phyloP scores from a whole-genome alignment of 2,329 filamentous ascomycete species.

The Lasiodiplodia hormozganensis region DNA sequence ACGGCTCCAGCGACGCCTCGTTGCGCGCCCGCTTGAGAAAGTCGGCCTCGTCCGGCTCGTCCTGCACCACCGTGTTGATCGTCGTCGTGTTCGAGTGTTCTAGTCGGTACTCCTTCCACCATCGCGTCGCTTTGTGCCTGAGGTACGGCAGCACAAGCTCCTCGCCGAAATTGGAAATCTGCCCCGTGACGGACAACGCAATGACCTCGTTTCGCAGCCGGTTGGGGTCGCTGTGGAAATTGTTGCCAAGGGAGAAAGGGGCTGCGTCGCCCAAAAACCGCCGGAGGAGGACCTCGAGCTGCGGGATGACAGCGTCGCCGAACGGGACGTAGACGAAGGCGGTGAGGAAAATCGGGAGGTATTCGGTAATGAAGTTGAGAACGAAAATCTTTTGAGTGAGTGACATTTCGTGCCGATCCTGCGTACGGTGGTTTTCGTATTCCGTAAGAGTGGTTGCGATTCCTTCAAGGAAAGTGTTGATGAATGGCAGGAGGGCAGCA shows the following conservation, averaged over 20 bases:
- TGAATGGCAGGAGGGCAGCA: conserved; percentile 40
- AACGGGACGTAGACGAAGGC: conserved; percentile 44
- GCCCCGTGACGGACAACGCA: conserved; percentile 42
- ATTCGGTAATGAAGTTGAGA: conserved; percentile 45
- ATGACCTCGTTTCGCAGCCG: conserved; percentile 44
- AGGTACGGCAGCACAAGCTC: conserved; percentile 42
- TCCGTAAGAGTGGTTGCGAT: conserved; percentile 41
- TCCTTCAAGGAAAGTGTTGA: conserved; percentile 38
- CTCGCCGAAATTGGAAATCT: conserved; percentile 40
- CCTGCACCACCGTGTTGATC: conserved; percentile 29
- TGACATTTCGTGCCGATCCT: conserved; percentile 42
- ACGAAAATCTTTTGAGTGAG: conserved; percentile 45
- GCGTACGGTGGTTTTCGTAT: conserved; percentile 44
- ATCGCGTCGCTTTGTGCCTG: conserved; percentile 39
- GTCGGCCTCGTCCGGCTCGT: conserved; percentile 40
- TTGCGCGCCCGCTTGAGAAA: conserved; percentile 41
- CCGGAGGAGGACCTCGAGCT: conserved; percentile 30
- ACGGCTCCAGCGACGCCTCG: conserved; percentile 39
- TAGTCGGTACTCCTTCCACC: conserved; percentile 40
- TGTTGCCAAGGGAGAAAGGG: conserved; percentile 27
- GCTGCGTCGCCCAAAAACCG: conserved; percentile 22
- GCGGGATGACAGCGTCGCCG: conserved; percentile 37
- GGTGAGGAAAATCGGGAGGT: conserved; percentile 44
- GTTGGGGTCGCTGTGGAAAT: conserved; percentile 39
- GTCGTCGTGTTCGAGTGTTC: conserved; percentile 13